A percentile compares a stretch with the other conserved stretches of the same genome.
These are phyloP conservation scores for Naematelia aurantialba DNA, from an alignment of 768 basidiomycete genomes.

Conservation along the genomic window DNA sequence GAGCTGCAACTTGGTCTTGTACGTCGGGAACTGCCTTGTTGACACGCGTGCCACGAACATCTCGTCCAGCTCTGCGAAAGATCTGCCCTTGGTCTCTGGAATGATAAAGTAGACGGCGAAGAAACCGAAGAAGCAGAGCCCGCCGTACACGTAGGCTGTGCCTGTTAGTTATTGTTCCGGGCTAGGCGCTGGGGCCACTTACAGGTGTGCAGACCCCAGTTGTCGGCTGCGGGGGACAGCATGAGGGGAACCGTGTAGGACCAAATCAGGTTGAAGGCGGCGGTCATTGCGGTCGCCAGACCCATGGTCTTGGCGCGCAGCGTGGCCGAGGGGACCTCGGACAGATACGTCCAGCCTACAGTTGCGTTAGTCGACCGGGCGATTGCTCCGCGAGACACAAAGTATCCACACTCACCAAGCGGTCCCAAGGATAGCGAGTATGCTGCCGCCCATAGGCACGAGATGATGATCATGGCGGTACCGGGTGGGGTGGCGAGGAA, in stretches of 20 bases:
- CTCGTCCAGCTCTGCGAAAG: constrained; percentile 26
- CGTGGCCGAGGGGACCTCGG: too few species aligned
- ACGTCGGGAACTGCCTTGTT: constrained; percentile 3
- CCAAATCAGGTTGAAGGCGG: too few species aligned
- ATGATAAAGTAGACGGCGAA: constrained; percentile 19
- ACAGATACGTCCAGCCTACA: too few species aligned
- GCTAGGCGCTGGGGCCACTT: neutral
- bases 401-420: constrained; percentile 3
- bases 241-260: too few species aligned
- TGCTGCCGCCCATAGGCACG: constrained; percentile 10
- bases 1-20: neutral
- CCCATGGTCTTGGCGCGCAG: too few species aligned
- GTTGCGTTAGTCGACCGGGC: too few species aligned
- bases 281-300: too few species aligned
- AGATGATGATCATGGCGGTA: constrained; percentile 8
- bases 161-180: neutral
- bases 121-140: constrained; percentile 3
- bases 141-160: constrained; percentile 4
- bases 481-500: constrained; percentile 7
- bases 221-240: neutral
- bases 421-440: constrained; percentile 17
- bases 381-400: neutral
- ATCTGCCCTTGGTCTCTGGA: constrained; percentile 24
- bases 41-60: constrained; percentile 14
- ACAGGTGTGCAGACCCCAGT: neutral